These are phyloP conservation scores for Colletotrichum camelliae DNA, from an alignment of 2,329 filamentous ascomycete species.

Conservation along the genomic window DNA sequence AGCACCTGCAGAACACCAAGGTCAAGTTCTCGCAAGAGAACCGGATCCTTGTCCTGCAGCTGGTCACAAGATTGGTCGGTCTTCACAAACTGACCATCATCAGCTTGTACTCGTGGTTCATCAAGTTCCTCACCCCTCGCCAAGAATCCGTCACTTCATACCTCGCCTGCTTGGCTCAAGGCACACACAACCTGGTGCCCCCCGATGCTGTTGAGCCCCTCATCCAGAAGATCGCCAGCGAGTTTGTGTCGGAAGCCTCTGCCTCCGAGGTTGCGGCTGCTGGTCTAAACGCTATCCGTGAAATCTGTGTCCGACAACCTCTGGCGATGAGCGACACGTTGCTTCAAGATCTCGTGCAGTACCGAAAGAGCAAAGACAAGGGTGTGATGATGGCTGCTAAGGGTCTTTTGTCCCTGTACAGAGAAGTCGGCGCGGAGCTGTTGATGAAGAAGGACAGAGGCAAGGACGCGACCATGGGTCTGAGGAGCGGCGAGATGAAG, in stretches of 20 bases:
- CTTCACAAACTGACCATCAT: slow-evolving; percentile 91
- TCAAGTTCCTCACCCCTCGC: slow-evolving; percentile 86
- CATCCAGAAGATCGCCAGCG: slow-evolving; percentile 94
- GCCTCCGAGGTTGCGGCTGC: slow-evolving; percentile 90
- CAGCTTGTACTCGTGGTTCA: slow-evolving; percentile 93
- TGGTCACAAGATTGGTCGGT: slow-evolving; percentile 89
- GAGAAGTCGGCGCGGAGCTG: slow-evolving; percentile 89
- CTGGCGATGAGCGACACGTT: slow-evolving; percentile 96
- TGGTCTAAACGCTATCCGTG: slow-evolving; percentile 91
- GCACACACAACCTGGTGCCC: slow-evolving; percentile 88
- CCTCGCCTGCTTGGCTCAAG: slow-evolving; percentile 89
- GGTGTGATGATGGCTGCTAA: slow-evolving; percentile 99
- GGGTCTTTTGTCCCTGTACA: slow-evolving; percentile 86
- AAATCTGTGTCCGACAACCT: slow-evolving; percentile 91
- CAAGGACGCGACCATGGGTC: slow-evolving; percentile 84
- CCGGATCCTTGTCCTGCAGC: slow-evolving; percentile 86
- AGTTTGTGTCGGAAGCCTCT: slow-evolving; percentile 95
- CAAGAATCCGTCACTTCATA: slow-evolving; percentile 93
- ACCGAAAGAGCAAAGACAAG: slow-evolving; percentile 97
- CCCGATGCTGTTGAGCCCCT: slow-evolving; percentile 91
- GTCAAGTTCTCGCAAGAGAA: slow-evolving; percentile 86
- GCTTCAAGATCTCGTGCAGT: slow-evolving; percentile 94
- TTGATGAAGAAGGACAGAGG: slow-evolving; percentile 89
- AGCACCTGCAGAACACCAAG: slow-evolving; percentile 88
- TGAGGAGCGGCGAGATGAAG: slow-evolving; percentile 77